Base-by-base conservation (phyloP, 163 green algal species). In the Chlamydomonas reinhardtii region DNA sequence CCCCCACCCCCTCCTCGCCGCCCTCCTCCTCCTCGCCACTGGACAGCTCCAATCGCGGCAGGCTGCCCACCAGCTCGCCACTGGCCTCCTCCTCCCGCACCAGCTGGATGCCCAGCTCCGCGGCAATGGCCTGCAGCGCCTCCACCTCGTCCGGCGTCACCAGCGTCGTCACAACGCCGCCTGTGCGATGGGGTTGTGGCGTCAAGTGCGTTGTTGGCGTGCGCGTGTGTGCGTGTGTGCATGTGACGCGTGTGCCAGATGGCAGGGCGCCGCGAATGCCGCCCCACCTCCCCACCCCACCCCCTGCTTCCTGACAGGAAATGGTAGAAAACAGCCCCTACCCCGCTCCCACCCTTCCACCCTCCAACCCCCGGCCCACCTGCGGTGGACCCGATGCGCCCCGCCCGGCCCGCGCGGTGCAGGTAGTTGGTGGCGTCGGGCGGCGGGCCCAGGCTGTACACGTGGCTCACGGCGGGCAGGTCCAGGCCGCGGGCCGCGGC, bases 391-490 rank as follows among this genome's bases (percentile, higher is more conserved):
- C 94, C 94, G 32, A 97, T 95, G 39, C 96, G 87, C 0, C 95
- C 96, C 4, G 94, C 92, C 9, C 96, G 89, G 14, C 96, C 96
- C 2, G 95, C 95, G 11, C 93, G 76, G 78, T 98, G 96, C 54
- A 98, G 84, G 87, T 98, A 98, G 27, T 95, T 89, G 0, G 86
- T 90, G 0, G 91, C 82, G 59, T 94, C 89, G 11, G 73, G 31
- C n/a, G 96, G 96, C 39, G 65, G n/a, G 15, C 89, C 93, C 25
- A 96, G 73, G 77, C 92, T 97, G 90, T 98, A 98, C 70, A 98
- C 95, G 79, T 97, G 92, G 74, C 80, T 95, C 12, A 98, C 95
- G 4, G 92, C 94, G 1, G 96, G 96, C 39, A 98, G 88, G 85
- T 98, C 96, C 43, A 98, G 89, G 6, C 96, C 96, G 4, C 96